Evolutionary conservation across 805 yeast genomes (phyloP), one percentile per base, ranked within the genome.

Genomic region (Saccharomyces mikatae): DNA sequence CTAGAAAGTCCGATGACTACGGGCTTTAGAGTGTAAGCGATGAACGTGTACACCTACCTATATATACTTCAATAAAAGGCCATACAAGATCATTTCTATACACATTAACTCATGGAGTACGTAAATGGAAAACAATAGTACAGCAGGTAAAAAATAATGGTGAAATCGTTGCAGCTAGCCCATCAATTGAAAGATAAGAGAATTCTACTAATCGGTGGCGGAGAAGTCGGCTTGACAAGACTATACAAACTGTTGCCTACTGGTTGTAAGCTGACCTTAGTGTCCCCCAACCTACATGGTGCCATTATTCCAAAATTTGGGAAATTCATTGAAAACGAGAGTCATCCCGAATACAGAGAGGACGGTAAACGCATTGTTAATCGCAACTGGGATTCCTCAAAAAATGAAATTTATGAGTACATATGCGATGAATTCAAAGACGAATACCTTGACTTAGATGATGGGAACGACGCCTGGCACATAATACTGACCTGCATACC

Each of bases 161-260:
- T 54, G 27, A 55, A 56, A 27, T 67, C 69, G 13, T 55, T 70
- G 32, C 63, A 63, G 51, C 51, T 70, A 24, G 71, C 72, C 1
- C 71, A 69, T 52, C 60, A 64, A 52, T 51, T 70, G 11, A 52
- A 55, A 9, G 62, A 54, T 21, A 58, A 59, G 44, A 57, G 64
- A 46, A 62, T 70, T 2, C 54, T 70, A 14, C 51, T 70, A 9
- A 63, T 70, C 14, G 74, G 74, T 9, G 71, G 65, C 21, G 74
- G 74, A n/a, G 69, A 64, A 41, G 71, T 70, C 14, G 67, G 69
- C 2, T 50, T 60, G 17, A 68, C 72, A 1, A 60, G 74, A 52
- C 47, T 70, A 14, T 58, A 57, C 22, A 70, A 70, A 47, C 54
- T 70, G 27, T 52, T 69, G 6, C 67, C 71, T 0, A 67, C 72